Percentiles rank a stretch among this genome's conserved stretches.
phyloP scores from a whole-genome alignment of 78 protist species.

The Dictyostelium firmibasis region DNA sequence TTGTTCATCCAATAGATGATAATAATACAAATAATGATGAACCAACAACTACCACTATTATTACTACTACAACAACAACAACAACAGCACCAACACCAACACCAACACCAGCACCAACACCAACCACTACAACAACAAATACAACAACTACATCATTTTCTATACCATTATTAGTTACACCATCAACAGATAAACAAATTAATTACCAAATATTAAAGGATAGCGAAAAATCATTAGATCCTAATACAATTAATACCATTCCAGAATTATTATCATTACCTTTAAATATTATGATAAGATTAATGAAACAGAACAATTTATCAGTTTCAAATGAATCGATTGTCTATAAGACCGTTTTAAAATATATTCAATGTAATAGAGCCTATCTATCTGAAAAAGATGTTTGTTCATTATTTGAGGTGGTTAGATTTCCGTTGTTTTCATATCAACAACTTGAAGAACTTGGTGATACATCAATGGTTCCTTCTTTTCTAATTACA shows the following conservation, averaged over 20 bases:
- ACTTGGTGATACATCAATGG: constrained; percentile 48
- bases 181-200: not conserved
- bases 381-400: constrained; percentile 10
- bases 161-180: not conserved
- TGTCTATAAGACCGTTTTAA: constrained; percentile 63
- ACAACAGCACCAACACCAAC: not conserved
- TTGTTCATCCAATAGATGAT: not conserved
- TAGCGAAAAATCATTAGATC: constrained; percentile 52
- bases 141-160: not conserved
- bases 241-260: constrained; percentile 59
- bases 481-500: constrained; percentile 22
- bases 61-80: not conserved
- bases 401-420: constrained; percentile 42
- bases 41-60: too few relatives aligned
- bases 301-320: constrained; percentile 68
- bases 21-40: too few relatives aligned
- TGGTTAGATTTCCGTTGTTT: constrained; percentile 58
- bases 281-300: constrained; percentile 39
- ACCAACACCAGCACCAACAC: not conserved
- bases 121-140: not conserved
- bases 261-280: constrained; percentile 69
- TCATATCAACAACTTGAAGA: constrained; percentile 67
- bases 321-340: constrained; percentile 77
- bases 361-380: constrained; percentile 55
- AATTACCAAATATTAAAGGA: not conserved